Evolutionary conservation across 257 asterid genomes (phyloP).

Genomic region (Salvia hispanica): DNA sequence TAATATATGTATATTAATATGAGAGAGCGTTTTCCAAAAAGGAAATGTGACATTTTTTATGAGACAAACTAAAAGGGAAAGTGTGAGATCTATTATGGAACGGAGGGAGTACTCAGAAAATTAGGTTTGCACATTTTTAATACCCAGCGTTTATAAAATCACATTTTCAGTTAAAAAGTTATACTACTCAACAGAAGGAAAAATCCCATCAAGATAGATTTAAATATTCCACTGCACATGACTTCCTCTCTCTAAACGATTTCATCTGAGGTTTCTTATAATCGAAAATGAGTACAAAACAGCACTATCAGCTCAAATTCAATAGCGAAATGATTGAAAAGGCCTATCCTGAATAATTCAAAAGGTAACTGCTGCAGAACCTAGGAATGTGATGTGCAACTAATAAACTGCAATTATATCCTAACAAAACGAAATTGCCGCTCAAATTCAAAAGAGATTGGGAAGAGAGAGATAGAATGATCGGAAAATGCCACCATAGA

Average conservation of each 20-base stretch:
- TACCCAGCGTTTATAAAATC: no score
- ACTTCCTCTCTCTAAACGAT: neutral
- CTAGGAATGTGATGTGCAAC: neutral
- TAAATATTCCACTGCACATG: neutral
- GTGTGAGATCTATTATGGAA: no score
- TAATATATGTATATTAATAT: no score
- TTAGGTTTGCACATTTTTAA: no score
- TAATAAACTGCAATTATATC: neutral
- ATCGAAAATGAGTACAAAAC: neutral
- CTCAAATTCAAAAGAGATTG: neutral
- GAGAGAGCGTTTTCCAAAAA: no score
- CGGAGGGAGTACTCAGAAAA: no score
- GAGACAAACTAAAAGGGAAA: no score
- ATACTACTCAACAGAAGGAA: no score
- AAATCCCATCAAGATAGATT: no score
- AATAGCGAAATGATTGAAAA: slow-evolving; percentile 4
- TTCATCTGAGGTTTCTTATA: neutral
- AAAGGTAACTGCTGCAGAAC: neutral
- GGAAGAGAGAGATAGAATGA: neutral
- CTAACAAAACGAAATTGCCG: slow-evolving; percentile 2
- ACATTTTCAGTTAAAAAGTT: no score
- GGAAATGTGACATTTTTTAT: no score
- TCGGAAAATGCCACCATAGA: neutral
- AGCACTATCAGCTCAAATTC: neutral
- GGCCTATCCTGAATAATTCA: neutral